Evolutionary conservation across 2,329 filamentous ascomycete species (phyloP), one percentile per base, ranked within the genome.

Genomic region (Corynespora cassiicola): DNA sequence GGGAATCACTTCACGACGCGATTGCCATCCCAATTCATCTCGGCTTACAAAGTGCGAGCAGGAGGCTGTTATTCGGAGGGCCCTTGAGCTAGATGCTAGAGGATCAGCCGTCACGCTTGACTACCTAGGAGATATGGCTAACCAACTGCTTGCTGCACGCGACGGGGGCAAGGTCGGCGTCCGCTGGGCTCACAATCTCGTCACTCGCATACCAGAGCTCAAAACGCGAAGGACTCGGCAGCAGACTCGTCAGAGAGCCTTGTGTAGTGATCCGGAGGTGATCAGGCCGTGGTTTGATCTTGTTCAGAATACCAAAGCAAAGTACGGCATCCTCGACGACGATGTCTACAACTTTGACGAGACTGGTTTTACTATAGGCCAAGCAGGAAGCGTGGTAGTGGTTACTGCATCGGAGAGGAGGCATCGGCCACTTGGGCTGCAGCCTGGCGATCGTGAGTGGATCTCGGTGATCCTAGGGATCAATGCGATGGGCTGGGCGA

Each of bases 381-480:
- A 7, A 15, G 24, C 17, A 23, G 10, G 12, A 17, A 8, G 10
- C 7, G 7, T 7, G 12, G 7, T 14, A 8, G 22, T 24, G 22
- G 22, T 24, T 32, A 15, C 30, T 15, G 19, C 14, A 11, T 32
- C 30, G n/a, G 30, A 32, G 30, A 32, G 30, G 23, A 16, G 19
- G 4, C 8, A 7, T 10, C 16, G 15, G 23, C 30, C 30, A 6
- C 5, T 5, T 8, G 11, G 11, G 11, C n/a, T 21, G 10, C 30
- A 32, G 17, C 30, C 30, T 6, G 30, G 30, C 30, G 17, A 32
- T 32, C 30, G 30, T 20, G 30, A 32, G 19, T 32, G 30, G 30
- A 18, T 32, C 23, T 21, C 30, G 10, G 30, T 21, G 17, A 21
- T 32, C 19, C 7, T 12, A 7, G n/a, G 30, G 4, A 32, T 32